Base-by-base conservation (phyloP, 495 filamentous ascomycete species). In the Usnea hakonensis region DNA sequence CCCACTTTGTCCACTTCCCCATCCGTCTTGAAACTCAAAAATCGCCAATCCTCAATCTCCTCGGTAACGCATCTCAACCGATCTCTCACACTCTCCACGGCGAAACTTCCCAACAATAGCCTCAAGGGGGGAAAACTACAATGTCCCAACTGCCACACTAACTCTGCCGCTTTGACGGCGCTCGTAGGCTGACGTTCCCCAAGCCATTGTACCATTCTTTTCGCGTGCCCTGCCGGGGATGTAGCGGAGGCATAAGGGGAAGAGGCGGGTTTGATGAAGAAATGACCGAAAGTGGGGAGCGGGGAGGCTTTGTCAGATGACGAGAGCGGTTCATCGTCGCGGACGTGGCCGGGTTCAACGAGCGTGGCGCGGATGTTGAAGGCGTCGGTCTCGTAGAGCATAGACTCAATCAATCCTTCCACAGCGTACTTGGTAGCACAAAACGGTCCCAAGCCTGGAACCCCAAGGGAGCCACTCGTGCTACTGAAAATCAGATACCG, bases 391-490 rank as follows among this genome's bases (percentile, higher is more conserved):
- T 98, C 94, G 69, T 97, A 97, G 9, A 95, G 78, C 87, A 98
- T 91, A 36, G 87, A 90, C 76, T 98, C 94, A 64, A 96, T 90
- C 58, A 98, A 76, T 0, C 94, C 94, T 69, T 98, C 94, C 13
- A 95, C 88, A 0, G 94, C 94, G 71, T 96, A 97, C 71, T 97
- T 98, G 1, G 90, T 95, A 0, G 94, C 94, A 72, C 94, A 96
- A 70, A 96, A 97, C 0, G 92, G 93, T 0, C 94, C 91, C 16
- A 97, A 74, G 0, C 93, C 94, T 0, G 94, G 94, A 0, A 97
- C 90, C 9, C 92, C 93, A 6, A 96, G 80, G 0, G 91, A 89
- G 4, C 94, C 93, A 32, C 85, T 87, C 7, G 90, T 96, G 11
- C 87, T 92, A 72, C 88, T 93, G 73, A 97, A 97, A 65, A 97